A percentile compares a stretch with the other conserved stretches of the same genome.
These are phyloP conservation scores for Lycium barbarum DNA, from an alignment of 257 asterid genomes.

Conservation along the genomic window DNA sequence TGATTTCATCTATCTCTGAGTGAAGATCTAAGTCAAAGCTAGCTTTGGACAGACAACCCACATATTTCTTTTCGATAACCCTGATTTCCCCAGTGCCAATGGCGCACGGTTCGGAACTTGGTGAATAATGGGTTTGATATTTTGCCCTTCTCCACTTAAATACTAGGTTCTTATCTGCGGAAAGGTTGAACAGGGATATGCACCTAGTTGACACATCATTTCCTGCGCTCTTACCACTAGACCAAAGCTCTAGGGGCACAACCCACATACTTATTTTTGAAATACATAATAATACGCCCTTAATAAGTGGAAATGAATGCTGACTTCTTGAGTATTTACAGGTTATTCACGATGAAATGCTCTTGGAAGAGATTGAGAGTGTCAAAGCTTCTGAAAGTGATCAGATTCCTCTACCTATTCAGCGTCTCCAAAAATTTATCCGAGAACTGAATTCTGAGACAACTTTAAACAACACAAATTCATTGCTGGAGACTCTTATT, in stretches of 20 bases:
- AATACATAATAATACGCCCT: neutral
- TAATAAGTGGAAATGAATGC: constrained; percentile 16
- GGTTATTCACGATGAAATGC: constrained; percentile 81
- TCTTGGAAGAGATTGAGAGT: constrained; percentile 68
- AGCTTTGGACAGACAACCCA: neutral
- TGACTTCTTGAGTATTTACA: constrained; percentile 40
- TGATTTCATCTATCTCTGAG: neutral
- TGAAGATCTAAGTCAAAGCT: neutral
- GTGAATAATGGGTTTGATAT: neutral
- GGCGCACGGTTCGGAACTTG: neutral
- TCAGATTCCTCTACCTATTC: constrained; percentile 71
- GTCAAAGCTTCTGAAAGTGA: constrained; percentile 59
- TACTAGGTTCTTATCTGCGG: neutral
- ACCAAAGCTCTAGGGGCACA: constrained; percentile 1
- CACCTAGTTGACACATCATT: neutral
- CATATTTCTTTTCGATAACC: constrained; percentile 11
- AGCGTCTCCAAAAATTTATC: constrained; percentile 60
- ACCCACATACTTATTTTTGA: neutral
- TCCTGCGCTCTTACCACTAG: neutral
- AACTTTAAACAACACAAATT: constrained; percentile 45
- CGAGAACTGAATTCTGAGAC: constrained; percentile 50
- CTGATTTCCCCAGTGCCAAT: neutral
- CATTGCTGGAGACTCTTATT: constrained; percentile 51
- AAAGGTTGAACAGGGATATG: neutral
- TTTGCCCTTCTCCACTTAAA: neutral